Conservation (phyloP, 352 stramenopile genomes). For the Saprolegnia diclina region DNA sequence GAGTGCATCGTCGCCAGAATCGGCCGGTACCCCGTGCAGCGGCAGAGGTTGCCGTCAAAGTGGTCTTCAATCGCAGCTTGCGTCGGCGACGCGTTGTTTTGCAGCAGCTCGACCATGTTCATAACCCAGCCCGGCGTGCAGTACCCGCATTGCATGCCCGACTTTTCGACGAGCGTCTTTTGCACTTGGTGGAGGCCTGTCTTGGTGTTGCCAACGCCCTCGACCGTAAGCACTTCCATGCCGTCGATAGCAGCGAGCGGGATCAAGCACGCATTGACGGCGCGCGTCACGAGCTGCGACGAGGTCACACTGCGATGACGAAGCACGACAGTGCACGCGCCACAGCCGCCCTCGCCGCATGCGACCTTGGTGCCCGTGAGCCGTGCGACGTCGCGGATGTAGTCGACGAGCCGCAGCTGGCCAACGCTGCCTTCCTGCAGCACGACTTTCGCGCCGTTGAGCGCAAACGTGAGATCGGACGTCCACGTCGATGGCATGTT, state of each 20-base stretch:
- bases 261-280: slow-evolving; percentile 84
- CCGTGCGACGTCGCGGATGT: slow-evolving; percentile 47
- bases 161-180: slow-evolving; percentile 55
- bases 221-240: slow-evolving; percentile 76
- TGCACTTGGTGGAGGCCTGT: slow-evolving; percentile 50
- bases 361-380: slow-evolving; percentile 71
- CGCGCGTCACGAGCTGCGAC: slow-evolving; percentile 29
- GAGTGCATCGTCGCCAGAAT: slow-evolving; percentile 41
- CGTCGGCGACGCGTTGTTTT: slow-evolving; percentile 37
- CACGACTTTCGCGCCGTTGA: slow-evolving; percentile 11
- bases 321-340: slow-evolving; percentile 37
- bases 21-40: slow-evolving; percentile 77
- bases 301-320: slow-evolving; percentile 29
- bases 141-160: slow-evolving; percentile 84
- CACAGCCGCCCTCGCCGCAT: slow-evolving; percentile 36
- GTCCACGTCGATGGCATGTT: neutral
- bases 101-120: slow-evolving; percentile 37
- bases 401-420: slow-evolving; percentile 43
- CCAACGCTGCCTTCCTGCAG: slow-evolving; percentile 28
- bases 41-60: slow-evolving; percentile 87
- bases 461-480: slow-evolving; percentile 14
- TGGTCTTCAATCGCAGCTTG: slow-evolving; percentile 58
- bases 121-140: slow-evolving; percentile 53
- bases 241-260: slow-evolving; percentile 68
- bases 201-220: slow-evolving; percentile 54